Percentiles rank a stretch among this genome's conserved stretches.
phyloP scores from a whole-genome alignment of 2,329 filamentous ascomycete species.

The Penicillium freii region DNA sequence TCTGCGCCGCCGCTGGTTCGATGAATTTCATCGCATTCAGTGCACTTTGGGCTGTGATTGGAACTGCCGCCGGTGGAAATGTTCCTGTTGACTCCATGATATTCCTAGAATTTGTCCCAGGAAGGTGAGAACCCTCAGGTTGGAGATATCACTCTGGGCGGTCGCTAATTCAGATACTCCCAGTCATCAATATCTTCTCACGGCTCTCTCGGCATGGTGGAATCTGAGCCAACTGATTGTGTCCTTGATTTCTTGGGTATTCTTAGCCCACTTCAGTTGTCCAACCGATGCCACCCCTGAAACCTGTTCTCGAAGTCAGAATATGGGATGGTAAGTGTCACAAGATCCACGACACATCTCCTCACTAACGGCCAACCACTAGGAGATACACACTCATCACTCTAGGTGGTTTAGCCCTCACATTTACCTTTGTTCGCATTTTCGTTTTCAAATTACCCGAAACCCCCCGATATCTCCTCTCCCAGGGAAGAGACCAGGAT shows the following conservation, averaged over 20 bases:
- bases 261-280: conserved; percentile 31
- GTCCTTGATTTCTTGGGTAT: conserved; percentile 31
- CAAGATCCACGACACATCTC: not conserved
- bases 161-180: not conserved
- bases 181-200: conserved; percentile 29
- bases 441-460: conserved; percentile 32
- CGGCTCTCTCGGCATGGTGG: conserved; percentile 50
- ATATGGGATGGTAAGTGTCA: conserved; percentile 31
- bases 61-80: conserved; percentile 30
- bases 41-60: conserved; percentile 30
- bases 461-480: conserved; percentile 31
- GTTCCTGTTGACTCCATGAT: conserved; percentile 31
- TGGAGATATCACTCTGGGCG: not conserved
- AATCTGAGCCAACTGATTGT: conserved; percentile 46
- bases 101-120: conserved; percentile 31
- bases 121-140: conserved; percentile 10
- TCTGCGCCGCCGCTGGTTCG: conserved; percentile 26
- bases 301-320: conserved; percentile 22
- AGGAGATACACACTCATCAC: conserved; percentile 31
- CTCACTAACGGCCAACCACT: not conserved
- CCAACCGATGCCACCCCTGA: conserved; percentile 24
- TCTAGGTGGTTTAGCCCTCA: conserved; percentile 25
- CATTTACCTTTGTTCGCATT: conserved; percentile 28
- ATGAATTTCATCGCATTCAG: conserved; percentile 30
- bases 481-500: conserved; percentile 42